These are phyloP conservation scores for Phytophthora capsici DNA, from an alignment of 352 stramenopile species.

Conservation along the genomic window DNA sequence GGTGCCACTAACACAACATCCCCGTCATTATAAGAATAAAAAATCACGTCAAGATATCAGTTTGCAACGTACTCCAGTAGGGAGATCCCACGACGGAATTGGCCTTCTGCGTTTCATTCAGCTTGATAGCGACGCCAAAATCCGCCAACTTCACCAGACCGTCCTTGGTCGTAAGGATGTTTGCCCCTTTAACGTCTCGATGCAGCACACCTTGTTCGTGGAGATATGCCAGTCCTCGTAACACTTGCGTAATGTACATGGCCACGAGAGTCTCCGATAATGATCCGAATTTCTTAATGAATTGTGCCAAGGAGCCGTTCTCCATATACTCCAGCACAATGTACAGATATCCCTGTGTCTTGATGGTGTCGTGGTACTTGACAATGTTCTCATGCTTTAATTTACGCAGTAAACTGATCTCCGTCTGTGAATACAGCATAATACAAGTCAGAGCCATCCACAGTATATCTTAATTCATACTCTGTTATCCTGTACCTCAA, in stretches of 20 bases:
- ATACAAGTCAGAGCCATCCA: background rate
- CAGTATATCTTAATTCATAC: slow-evolving; percentile 7
- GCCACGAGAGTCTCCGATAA: slow-evolving; percentile 91
- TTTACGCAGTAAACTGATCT: slow-evolving; percentile 93
- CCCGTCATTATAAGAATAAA: background rate
- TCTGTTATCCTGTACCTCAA: slow-evolving; percentile 54
- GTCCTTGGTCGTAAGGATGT: slow-evolving; percentile 94
- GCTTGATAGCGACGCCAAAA: slow-evolving; percentile 92
- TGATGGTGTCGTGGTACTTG: slow-evolving; percentile 95
- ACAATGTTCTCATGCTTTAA: slow-evolving; percentile 96
- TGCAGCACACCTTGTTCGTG: slow-evolving; percentile 93
- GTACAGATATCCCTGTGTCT: slow-evolving; percentile 80
- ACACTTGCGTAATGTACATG: slow-evolving; percentile 94
- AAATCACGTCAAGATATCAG: background rate
- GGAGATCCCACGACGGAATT: slow-evolving; percentile 93
- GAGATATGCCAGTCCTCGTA: slow-evolving; percentile 90
- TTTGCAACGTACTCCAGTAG: slow-evolving; percentile 89
- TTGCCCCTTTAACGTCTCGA: slow-evolving; percentile 93
- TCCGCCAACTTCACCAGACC: slow-evolving; percentile 93
- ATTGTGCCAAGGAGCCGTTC: slow-evolving; percentile 92
- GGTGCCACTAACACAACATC: slow-evolving; percentile 85
- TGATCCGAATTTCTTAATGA: slow-evolving; percentile 94
- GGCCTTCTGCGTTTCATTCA: slow-evolving; percentile 88
- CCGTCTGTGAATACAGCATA: slow-evolving; percentile 50
- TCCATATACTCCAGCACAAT: slow-evolving; percentile 95